Base-by-base conservation (phyloP, 305 asterid genomes). In the Lippia alba region DNA sequence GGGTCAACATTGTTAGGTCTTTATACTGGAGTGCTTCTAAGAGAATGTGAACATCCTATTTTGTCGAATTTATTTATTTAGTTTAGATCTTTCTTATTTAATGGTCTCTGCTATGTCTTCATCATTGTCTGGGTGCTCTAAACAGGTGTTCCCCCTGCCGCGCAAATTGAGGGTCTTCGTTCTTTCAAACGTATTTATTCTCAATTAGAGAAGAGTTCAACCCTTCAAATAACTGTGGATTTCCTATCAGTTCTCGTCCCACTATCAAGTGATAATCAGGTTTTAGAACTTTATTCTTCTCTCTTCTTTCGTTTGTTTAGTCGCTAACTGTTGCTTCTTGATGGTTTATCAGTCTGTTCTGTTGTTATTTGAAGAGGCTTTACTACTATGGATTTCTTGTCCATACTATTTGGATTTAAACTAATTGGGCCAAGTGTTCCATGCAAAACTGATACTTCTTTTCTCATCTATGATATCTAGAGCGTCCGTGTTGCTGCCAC, bases 191-290 rank as follows among this genome's bases (percentile, higher is more conserved):
- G 73, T 66, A 80, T 87, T 64, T 91, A 92, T 68, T 71, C 88
- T 62, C 87, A 83, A 66, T 73, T 75, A 60, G 91, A 90, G 44
- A 89, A 86, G 56, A 78, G 79, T 72, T 77, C 75, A 60, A 73
- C 84, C 51, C 69, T 66, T 46, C 78, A 88, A 76, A 80, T 91
- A 66, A 81, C 88, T 34, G 72, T 79, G 20, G 83, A 84, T 66
- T 87, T 89, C 77, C 94, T 97, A 61, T 80, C 89, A 34, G 61
- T 87, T 75, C 94, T 94, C 56, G 94, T 94, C 54, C 90, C 96
- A 12, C 78, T 94, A 60, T 82, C 98, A 20, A 86, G 92, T 81
- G 92, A 86, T 71, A 74, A 79, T 72, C 89, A 91, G 99, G 99
- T 90, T 80, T 74, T 73, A 8, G 32, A 64, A 61, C 70, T 34